A percentile compares a stretch with the other conserved stretches of the same genome.
Conservation (phyloP, 2,329 filamentous ascomycete genomes). For the Trichoderma koningiopsis region DNA sequence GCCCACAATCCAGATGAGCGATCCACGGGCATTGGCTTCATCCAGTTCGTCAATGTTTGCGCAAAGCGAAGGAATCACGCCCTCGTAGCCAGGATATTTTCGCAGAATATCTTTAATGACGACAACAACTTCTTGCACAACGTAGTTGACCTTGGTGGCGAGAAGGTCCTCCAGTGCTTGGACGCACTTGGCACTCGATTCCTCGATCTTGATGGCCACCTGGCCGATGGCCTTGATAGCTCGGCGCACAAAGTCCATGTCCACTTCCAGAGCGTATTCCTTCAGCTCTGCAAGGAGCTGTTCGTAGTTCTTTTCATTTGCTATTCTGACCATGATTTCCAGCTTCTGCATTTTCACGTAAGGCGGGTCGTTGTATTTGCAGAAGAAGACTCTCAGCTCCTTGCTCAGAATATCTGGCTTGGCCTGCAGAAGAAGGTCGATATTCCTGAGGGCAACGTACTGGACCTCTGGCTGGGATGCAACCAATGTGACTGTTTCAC, state of each 20-base stretch:
- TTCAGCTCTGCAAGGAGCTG: constrained; percentile 92
- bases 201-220: constrained; percentile 97
- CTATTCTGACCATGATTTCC: constrained; percentile 99
- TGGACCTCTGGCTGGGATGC: constrained; percentile 96
- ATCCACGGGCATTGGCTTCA: constrained; percentile 85
- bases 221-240: constrained; percentile 96
- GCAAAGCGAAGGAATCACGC: constrained; percentile 94
- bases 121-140: constrained; percentile 97
- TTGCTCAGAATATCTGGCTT: constrained; percentile 97
- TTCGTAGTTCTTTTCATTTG: constrained; percentile 94
- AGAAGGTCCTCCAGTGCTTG: constrained; percentile 92
- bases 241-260: constrained; percentile 97
- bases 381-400: constrained; percentile 97
- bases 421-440: constrained; percentile 91
- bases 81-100: constrained; percentile 97
- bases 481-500: constrained; percentile 77
- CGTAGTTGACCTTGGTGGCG: constrained; percentile 97
- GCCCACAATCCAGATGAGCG: constrained; percentile 97
- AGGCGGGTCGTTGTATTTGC: constrained; percentile 98
- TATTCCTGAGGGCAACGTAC: constrained; percentile 94
- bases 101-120: constrained; percentile 98
- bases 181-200: constrained; percentile 91
- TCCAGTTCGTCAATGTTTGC: constrained; percentile 96
- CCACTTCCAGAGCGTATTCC: constrained; percentile 96
- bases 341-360: constrained; percentile 98